Percentiles rank a stretch among this genome's conserved stretches.
These are phyloP conservation scores for Dryas integrifolia DNA, from an alignment of 331 rosid genomes.

Conservation along the genomic window DNA sequence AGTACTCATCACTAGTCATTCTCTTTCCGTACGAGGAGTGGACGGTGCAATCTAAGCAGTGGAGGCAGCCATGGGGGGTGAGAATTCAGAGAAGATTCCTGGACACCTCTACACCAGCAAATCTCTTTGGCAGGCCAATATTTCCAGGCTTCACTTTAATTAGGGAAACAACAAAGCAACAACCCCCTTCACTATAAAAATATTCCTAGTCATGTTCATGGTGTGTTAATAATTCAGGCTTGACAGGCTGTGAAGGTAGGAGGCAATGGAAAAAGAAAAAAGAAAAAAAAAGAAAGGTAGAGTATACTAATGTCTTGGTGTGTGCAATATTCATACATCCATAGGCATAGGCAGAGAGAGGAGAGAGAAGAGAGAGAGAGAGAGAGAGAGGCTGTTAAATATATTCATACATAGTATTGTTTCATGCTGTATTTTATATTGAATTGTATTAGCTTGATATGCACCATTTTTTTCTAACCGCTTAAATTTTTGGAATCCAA, in stretches of 20 bases:
- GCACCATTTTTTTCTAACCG: no score
- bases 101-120: conserved; percentile 56
- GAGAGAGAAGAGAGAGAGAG: conserved; percentile 2
- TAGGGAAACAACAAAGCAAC: conserved; percentile 45
- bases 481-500: no score
- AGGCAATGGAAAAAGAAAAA: conserved; percentile 29
- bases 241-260: conserved; percentile 86
- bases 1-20: conserved; percentile 12
- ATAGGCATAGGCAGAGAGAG: no score
- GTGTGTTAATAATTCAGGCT: conserved; percentile 62
- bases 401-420: conserved; percentile 4
- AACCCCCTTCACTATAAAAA: conserved; percentile 19
- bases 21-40: conserved; percentile 31
- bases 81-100: conserved; percentile 44
- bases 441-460: background rate
- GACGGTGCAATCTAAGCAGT: conserved; percentile 51
- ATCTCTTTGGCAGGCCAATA: conserved; percentile 51
- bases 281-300: background rate
- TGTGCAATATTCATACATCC: conserved; percentile 7
- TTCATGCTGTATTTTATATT: conserved; percentile 1
- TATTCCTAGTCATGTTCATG: conserved; percentile 35
- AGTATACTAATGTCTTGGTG: conserved; percentile 17
- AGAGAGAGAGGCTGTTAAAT: background rate
- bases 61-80: conserved; percentile 29
- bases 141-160: conserved; percentile 21